A percentile compares a stretch with the other conserved stretches of the same genome.
Conservation (phyloP, 2,329 filamentous ascomycete species). For the Talaromyces sp. region DNA sequence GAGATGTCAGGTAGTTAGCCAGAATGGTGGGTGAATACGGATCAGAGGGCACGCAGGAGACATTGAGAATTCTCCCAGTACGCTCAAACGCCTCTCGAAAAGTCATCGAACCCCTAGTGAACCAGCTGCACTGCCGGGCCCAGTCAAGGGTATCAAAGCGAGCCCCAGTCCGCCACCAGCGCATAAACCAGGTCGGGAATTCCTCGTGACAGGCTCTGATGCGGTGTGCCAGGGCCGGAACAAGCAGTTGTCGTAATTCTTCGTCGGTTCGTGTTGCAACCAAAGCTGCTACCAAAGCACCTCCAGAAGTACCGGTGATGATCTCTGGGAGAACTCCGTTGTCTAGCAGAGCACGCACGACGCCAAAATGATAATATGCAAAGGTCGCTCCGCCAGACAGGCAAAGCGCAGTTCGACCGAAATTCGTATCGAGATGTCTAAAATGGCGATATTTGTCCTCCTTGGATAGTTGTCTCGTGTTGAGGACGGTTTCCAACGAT, state of each 20-base stretch:
- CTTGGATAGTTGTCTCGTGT: slow-evolving; percentile 59
- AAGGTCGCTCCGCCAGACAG: slow-evolving; percentile 90
- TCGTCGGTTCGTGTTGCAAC: slow-evolving; percentile 87
- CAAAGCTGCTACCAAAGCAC: slow-evolving; percentile 80
- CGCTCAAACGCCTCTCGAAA: slow-evolving; percentile 92
- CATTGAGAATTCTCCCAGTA: slow-evolving; percentile 90
- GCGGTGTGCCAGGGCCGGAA: slow-evolving; percentile 76
- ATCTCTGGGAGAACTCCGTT: slow-evolving; percentile 82
- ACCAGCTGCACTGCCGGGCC: slow-evolving; percentile 82
- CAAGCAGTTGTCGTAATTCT: slow-evolving; percentile 75
- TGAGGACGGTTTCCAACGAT: slow-evolving; percentile 61
- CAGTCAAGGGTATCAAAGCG: slow-evolving; percentile 91
- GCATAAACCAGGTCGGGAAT: slow-evolving; percentile 66
- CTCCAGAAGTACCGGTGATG: slow-evolving; percentile 93
- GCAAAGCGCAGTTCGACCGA: slow-evolving; percentile 85
- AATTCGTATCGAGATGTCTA: slow-evolving; percentile 85
- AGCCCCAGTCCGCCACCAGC: slow-evolving; percentile 90
- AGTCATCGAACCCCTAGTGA: slow-evolving; percentile 82
- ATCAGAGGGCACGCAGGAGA: slow-evolving; percentile 91
- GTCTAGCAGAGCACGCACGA: slow-evolving; percentile 83
- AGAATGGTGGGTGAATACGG: slow-evolving; percentile 89
- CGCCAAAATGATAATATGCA: slow-evolving; percentile 94
- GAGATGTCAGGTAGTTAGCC: slow-evolving; percentile 89
- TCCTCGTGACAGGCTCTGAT: slow-evolving; percentile 82
- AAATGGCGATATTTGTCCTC: slow-evolving; percentile 77